Evolutionary conservation across 306 rosid species (phyloP).

Genomic region (Adenanthera pavonina): DNA sequence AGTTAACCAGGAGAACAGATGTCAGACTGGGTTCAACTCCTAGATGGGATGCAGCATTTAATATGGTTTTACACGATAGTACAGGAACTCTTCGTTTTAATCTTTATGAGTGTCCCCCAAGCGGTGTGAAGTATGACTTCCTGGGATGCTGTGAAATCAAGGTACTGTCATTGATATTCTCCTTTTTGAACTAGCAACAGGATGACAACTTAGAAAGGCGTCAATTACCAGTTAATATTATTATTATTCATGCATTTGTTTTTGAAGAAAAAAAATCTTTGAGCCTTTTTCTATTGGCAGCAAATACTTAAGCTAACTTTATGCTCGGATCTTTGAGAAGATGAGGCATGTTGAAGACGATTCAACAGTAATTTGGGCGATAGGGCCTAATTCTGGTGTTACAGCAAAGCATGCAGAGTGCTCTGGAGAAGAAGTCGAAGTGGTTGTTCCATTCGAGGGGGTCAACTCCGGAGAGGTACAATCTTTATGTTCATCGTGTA

Average conservation of each 20-base stretch:
- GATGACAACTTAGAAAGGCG: neutral
- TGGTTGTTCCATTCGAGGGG: slow-evolving; percentile 83
- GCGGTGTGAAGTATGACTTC: slow-evolving; percentile 69
- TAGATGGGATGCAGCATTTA: slow-evolving; percentile 73
- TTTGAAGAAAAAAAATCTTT: neutral
- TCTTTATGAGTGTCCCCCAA: slow-evolving; percentile 63
- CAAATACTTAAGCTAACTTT: slow-evolving; percentile 37
- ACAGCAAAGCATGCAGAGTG: slow-evolving; percentile 61
- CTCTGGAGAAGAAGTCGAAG: slow-evolving; percentile 77
- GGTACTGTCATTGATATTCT: slow-evolving; percentile 50
- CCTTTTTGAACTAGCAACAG: slow-evolving; percentile 18
- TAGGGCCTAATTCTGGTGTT: slow-evolving; percentile 68
- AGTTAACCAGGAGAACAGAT: slow-evolving; percentile 73
- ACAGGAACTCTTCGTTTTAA: slow-evolving; percentile 67
- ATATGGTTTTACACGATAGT: slow-evolving; percentile 81
- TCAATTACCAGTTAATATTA: neutral
- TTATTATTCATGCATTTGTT: neutral
- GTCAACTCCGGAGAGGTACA: slow-evolving; percentile 71
- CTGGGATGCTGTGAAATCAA: slow-evolving; percentile 80
- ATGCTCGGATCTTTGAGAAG: slow-evolving; percentile 47
- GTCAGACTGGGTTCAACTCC: slow-evolving; percentile 66
- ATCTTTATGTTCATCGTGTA: neutral
- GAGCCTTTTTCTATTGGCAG: slow-evolving; percentile 7
- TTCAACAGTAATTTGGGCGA: slow-evolving; percentile 85
- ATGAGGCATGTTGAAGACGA: slow-evolving; percentile 77